phyloP scores from a whole-genome alignment of 768 basidiomycete genomes.

The button mushroom (Agaricus bisporus) region DNA sequence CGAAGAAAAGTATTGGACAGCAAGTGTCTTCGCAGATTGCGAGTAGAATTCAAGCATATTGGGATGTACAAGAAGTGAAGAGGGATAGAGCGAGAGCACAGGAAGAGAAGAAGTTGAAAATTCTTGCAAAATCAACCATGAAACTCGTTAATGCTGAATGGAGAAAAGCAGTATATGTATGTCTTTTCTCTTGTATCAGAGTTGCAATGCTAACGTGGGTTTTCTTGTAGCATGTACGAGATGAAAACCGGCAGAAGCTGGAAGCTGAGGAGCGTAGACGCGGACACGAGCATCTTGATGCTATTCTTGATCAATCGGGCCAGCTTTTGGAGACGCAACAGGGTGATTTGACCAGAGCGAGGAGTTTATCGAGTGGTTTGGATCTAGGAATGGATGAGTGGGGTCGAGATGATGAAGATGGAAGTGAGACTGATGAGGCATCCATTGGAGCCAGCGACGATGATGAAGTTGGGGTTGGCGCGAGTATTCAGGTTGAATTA shows the following conservation, averaged over 20 bases:
- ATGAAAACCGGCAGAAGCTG: conserved; percentile 52
- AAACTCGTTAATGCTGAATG: conserved; percentile 72
- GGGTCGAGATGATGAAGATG: conserved; percentile 25
- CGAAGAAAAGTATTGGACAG: conserved; percentile 25
- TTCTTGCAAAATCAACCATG: conserved; percentile 66
- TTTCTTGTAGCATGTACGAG: conserved; percentile 58
- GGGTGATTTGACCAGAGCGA: conserved; percentile 51
- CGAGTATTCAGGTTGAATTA: background rate
- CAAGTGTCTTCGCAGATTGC: conserved; percentile 54
- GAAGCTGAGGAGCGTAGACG: conserved; percentile 76
- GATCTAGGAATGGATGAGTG: conserved; percentile 28
- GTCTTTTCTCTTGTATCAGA: conserved; percentile 23
- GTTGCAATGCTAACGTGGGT: background rate
- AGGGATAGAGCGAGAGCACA: conserved; percentile 52
- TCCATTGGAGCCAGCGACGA: conserved; percentile 24
- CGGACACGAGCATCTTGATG: conserved; percentile 84
- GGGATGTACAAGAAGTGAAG: conserved; percentile 59
- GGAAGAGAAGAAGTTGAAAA: conserved; percentile 63
- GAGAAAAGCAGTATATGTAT: conserved; percentile 81
- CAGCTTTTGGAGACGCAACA: conserved; percentile 83
- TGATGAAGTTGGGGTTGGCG: conserved; percentile 8
- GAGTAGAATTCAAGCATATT: conserved; percentile 62
- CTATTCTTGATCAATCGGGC: conserved; percentile 84
- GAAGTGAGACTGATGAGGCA: conserved; percentile 23
- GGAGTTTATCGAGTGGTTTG: conserved; percentile 54